Evolutionary conservation across 2,329 filamentous ascomycete species (phyloP).

Genomic region (Colletotrichum endophyticum): DNA sequence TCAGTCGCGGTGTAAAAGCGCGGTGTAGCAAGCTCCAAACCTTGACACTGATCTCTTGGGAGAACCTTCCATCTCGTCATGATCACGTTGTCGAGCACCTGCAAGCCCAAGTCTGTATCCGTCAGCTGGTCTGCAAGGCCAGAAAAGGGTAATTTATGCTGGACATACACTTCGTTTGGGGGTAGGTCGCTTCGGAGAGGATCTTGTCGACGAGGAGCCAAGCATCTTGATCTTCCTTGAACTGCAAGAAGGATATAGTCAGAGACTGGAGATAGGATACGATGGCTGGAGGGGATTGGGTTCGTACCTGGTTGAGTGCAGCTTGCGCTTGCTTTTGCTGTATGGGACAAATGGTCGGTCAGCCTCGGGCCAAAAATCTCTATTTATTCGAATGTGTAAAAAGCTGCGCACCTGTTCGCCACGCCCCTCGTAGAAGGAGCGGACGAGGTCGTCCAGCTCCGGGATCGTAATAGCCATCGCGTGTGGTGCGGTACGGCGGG

Average conservation of each 20-base stretch:
- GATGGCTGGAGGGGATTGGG: conserved; percentile 18
- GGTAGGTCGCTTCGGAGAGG: conserved; percentile 88
- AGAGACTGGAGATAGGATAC: not conserved
- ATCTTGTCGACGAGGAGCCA: conserved; percentile 99
- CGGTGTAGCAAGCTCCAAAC: conserved; percentile 36
- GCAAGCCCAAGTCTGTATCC: conserved; percentile 79
- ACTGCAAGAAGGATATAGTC: conserved; percentile 59
- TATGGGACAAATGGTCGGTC: conserved; percentile 41
- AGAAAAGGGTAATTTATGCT: not conserved
- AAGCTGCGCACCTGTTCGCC: conserved; percentile 77
- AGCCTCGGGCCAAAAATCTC: conserved; percentile 31
- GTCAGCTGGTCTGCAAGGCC: not conserved
- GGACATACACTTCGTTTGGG: conserved; percentile 91
- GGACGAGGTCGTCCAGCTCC: conserved; percentile 96
- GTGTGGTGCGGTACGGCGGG: conserved; percentile 35
- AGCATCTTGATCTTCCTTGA: conserved; percentile 98
- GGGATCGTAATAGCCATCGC: conserved; percentile 77
- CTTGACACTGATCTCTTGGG: conserved; percentile 93
- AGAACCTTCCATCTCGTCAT: conserved; percentile 99
- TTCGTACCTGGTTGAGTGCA: conserved; percentile 85
- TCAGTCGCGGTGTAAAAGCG: not conserved
- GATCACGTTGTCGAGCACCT: conserved; percentile 98
- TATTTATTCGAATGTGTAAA: conserved; percentile 1
- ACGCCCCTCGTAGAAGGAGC: conserved; percentile 95
- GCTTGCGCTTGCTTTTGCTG: conserved; percentile 97